These are phyloP conservation scores for Apiospora malaysiana DNA, from an alignment of 2,329 filamentous ascomycete genomes.

Conservation along the genomic window DNA sequence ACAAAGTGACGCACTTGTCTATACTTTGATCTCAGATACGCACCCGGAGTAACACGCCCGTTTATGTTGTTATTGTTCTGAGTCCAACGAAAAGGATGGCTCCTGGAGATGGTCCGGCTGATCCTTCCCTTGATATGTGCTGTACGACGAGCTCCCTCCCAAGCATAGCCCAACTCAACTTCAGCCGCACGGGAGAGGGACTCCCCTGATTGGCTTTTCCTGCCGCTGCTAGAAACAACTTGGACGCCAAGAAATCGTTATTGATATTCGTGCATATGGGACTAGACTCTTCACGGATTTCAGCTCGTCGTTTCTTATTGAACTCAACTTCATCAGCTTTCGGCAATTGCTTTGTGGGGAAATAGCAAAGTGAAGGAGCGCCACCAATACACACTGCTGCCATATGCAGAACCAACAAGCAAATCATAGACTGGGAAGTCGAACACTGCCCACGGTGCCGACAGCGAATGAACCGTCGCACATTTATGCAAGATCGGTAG, in stretches of 20 bases:
- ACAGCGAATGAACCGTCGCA: not conserved
- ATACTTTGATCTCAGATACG: not conserved
- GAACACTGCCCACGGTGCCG: not conserved
- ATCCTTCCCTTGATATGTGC: not conserved
- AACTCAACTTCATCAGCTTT: not conserved
- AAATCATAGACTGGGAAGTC: not conserved
- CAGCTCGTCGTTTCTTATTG: not conserved
- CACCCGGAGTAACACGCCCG: not conserved
- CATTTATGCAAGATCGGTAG: no score
- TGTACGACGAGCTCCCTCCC: not conserved
- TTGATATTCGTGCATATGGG: not conserved
- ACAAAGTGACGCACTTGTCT: not conserved
- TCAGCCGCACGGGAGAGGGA: conserved; percentile 2
- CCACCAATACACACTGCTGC: not conserved
- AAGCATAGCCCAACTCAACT: not conserved
- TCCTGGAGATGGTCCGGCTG: not conserved
- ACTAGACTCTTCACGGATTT: conserved; percentile 6
- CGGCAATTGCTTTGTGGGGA: not conserved
- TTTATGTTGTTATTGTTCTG: not conserved
- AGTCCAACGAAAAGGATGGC: not conserved
- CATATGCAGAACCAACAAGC: not conserved
- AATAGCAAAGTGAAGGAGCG: not conserved
- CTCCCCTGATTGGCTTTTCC: conserved; percentile 6
- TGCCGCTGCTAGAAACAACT: not conserved
- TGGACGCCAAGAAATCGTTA: conserved; percentile 4